Base-by-base conservation (phyloP, 768 basidiomycete species). In the Collybia sp. region DNA sequence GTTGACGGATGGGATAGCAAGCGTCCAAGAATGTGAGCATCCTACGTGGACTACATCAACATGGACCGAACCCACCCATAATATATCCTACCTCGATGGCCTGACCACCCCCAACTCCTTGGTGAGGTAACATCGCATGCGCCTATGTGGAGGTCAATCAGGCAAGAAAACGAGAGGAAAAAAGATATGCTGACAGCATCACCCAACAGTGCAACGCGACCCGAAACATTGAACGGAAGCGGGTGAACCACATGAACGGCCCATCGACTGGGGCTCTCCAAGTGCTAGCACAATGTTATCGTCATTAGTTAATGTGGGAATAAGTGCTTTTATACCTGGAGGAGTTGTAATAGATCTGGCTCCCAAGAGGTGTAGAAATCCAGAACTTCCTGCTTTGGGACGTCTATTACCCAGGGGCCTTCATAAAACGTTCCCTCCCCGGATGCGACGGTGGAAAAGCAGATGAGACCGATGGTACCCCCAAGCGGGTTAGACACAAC, bases 211-310 rank as follows among this genome's bases (percentile, higher is more conserved):
- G 39, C 53, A 16, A 57, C 47, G n/a, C 12, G 42, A 0, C 53
- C 53, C 4, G 42, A 45, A 18, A 54, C 49, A 12, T 2, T 39
- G 12, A 55, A 49, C 1, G 70, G 70, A 2, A 77, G 50, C 5
- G 59, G 51, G 5, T 58, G 56, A 11, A 75, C 58, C 12, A 59
- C 53, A 48, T 71, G 66, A 10, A 76, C 58, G 1, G 66, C 70
- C 70, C 73, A 75, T 40, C 62, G 55, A 18, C 55, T 64, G 1
- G 63, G 58, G 9, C 44, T 55, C 18, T 59, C 57, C 1, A 60
- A 48, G 34, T 54, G 54, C 67, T 66, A 15, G 12, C 6, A 44
- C 16, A 18, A 25, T 25, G 25, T 25, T 25, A 25, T 25, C 25
- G 25, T 25, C 25, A 25, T 8, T 25, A 8, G 25, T n/a, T 30